Evolutionary conservation across 768 basidiomycete genomes (phyloP).

Genomic region (Rhodotorula kratochvilovae): DNA sequence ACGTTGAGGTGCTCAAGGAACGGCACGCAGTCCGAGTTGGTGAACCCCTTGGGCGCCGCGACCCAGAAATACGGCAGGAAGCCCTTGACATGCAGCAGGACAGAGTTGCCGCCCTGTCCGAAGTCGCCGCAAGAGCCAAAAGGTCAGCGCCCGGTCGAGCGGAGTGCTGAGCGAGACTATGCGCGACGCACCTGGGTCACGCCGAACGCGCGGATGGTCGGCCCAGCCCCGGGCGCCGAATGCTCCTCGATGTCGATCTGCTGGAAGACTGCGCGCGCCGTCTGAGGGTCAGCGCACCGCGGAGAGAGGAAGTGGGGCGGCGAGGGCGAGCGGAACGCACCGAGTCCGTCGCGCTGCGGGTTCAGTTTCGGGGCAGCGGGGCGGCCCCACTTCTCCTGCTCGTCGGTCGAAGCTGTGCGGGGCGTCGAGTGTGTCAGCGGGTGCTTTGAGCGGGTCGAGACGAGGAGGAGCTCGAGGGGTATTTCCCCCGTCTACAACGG

Average conservation of each 20-base stretch:
- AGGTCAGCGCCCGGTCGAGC: neutral
- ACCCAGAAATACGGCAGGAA: constrained; percentile 94
- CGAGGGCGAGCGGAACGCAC: constrained; percentile 10
- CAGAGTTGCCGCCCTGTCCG: constrained; percentile 75
- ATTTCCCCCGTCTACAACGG: too few relatives aligned
- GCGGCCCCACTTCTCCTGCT: constrained; percentile 25
- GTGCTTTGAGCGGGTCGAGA: neutral
- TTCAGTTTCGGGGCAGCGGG: constrained; percentile 25
- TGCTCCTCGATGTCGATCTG: constrained; percentile 87
- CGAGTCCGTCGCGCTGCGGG: constrained; percentile 24
- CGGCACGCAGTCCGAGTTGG: constrained; percentile 60
- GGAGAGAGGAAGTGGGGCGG: neutral
- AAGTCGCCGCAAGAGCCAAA: neutral
- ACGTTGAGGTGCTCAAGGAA: constrained; percentile 74
- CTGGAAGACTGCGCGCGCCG: constrained; percentile 58
- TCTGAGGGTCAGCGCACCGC: neutral
- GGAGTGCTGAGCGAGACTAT: neutral
- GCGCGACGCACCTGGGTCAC: constrained; percentile 66
- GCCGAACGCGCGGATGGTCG: constrained; percentile 69
- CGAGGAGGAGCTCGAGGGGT: neutral
- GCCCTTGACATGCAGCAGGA: constrained; percentile 71
- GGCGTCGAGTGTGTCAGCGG: neutral
- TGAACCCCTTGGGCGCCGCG: constrained; percentile 76
- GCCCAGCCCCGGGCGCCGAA: constrained; percentile 54
- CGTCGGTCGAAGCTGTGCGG: constrained; percentile 18